phyloP scores from a whole-genome alignment of 2,329 filamentous ascomycete species.

The Aaosphaeria pasadenensis region DNA sequence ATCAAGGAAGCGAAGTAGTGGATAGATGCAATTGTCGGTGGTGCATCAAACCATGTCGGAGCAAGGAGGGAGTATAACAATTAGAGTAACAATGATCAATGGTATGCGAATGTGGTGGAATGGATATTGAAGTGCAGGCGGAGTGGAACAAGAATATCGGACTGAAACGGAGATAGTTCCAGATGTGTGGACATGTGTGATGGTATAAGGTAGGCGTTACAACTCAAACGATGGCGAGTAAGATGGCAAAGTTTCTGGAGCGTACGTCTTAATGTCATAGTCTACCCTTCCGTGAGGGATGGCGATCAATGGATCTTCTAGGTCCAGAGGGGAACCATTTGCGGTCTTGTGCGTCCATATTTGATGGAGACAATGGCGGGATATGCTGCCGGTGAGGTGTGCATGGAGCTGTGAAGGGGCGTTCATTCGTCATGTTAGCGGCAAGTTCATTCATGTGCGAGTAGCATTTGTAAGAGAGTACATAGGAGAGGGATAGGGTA shows the following conservation, averaged over 20 bases:
- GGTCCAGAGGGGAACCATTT: constrained; percentile 47
- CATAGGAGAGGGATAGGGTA: not conserved
- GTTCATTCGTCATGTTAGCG: not conserved
- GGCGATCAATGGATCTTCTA: constrained; percentile 66
- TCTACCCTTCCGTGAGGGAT: constrained; percentile 71
- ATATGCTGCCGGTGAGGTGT: constrained; percentile 77
- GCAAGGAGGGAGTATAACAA: no score
- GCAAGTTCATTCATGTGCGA: no score
- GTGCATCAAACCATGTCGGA: no score
- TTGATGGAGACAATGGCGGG: constrained; percentile 67
- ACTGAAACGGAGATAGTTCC: not conserved
- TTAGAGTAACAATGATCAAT: no score
- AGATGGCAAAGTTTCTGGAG: constrained; percentile 5
- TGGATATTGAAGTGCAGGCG: no score
- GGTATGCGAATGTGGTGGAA: no score
- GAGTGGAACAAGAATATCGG: no score
- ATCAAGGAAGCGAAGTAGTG: no score
- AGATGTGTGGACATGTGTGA: no score
- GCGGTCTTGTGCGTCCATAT: constrained; percentile 65
- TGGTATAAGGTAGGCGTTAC: no score
- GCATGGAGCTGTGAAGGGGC: constrained; percentile 63
- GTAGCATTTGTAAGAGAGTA: no score
- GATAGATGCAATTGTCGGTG: no score
- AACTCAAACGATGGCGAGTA: not conserved
- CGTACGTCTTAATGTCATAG: constrained; percentile 66